Evolutionary conservation across 23 red algal species (phyloP).

Genomic region (Gracilaria caudata): DNA sequence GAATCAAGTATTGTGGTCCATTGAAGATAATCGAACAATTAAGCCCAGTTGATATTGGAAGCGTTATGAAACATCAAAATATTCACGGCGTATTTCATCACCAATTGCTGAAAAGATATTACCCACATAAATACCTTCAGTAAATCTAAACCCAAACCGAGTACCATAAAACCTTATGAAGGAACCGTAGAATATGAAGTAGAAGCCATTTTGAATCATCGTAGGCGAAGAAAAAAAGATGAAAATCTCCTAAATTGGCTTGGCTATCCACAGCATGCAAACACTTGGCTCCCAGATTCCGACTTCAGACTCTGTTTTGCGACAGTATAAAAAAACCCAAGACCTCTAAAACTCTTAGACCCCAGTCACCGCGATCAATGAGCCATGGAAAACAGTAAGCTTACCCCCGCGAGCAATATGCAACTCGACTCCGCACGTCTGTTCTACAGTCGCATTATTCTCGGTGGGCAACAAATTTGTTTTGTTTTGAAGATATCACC

Average conservation of each 20-base stretch:
- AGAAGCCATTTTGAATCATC: constrained; percentile 20
- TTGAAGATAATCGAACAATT: constrained; percentile 15
- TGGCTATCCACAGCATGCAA: constrained; percentile 24
- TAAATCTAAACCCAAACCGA: neutral
- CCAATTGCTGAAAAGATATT: neutral
- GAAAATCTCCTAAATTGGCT: constrained; percentile 19
- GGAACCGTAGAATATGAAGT: constrained; percentile 14
- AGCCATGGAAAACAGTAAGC: neutral
- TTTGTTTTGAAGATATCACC: neutral
- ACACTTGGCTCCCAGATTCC: neutral
- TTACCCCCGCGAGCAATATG: neutral
- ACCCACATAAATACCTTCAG: neutral
- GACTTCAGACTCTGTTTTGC: neutral
- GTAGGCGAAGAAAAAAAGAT: neutral
- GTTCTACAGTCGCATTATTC: neutral
- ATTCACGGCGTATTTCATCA: constrained; percentile 7
- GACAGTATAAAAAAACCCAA: neutral
- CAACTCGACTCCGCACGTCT: neutral
- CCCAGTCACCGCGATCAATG: neutral
- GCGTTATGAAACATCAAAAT: neutral
- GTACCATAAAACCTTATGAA: neutral
- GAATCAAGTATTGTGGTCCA: constrained; percentile 20
- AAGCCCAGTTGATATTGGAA: constrained; percentile 21
- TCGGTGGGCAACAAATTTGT: neutral
- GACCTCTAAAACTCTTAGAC: neutral